Evolutionary conservation across 805 yeast genomes (phyloP).

Genomic region (Starmerella stellata): DNA sequence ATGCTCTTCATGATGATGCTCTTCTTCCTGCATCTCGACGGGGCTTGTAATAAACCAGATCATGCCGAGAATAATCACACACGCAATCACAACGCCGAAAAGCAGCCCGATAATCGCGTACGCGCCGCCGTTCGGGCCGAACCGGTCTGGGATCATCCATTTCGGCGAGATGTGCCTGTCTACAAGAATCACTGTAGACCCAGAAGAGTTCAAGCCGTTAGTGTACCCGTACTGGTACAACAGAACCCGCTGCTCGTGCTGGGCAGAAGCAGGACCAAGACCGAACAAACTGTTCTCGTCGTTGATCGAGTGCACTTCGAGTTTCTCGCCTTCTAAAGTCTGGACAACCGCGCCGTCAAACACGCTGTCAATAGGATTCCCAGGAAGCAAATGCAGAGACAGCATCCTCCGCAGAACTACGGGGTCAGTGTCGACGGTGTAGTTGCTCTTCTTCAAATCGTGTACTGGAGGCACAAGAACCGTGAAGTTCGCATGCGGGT

Average conservation of each 20-base stretch:
- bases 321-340: conserved; percentile 18
- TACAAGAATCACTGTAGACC: conserved; percentile 20
- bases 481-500: conserved; percentile 32
- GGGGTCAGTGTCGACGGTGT: conserved; percentile 27
- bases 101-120: conserved; percentile 17
- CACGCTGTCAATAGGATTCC: conserved; percentile 25
- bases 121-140: conserved; percentile 21
- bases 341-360: conserved; percentile 13
- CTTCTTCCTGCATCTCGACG: no score
- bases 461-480: conserved; percentile 53
- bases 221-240: conserved; percentile 15
- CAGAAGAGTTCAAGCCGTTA: conserved; percentile 10
- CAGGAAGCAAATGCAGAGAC: conserved; percentile 51
- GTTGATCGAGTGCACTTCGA: conserved; percentile 17
- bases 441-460: conserved; percentile 36
- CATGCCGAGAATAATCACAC: conserved; percentile 7
- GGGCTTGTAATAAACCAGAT: conserved; percentile 6
- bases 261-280: conserved; percentile 12
- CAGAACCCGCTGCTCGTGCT: conserved; percentile 18
- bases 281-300: conserved; percentile 7
- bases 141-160: conserved; percentile 22
- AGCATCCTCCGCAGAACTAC: conserved; percentile 26
- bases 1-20: conserved; percentile 2
- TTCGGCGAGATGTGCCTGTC: conserved; percentile 22
- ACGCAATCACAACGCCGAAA: conserved; percentile 9